Evolutionary conservation across 495 filamentous ascomycete species (phyloP).

Genomic region (Penicillium ochrochloron): DNA sequence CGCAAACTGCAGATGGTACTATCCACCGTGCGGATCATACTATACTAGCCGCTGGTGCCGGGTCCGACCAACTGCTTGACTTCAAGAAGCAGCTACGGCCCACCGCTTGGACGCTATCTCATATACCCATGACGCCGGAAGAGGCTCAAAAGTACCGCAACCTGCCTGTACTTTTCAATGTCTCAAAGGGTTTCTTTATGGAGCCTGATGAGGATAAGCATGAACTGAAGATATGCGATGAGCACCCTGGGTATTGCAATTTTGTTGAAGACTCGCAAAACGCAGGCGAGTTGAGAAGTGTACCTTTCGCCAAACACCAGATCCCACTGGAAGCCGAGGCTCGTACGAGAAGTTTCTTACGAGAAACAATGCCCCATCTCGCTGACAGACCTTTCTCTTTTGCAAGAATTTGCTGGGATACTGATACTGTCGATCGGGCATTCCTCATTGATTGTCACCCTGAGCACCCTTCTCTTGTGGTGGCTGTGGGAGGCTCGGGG

Average conservation of each 20-base stretch:
- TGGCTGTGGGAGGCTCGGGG: slow-evolving; percentile 56
- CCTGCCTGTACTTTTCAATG: slow-evolving; percentile 57
- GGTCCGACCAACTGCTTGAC: slow-evolving; percentile 51
- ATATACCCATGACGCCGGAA: slow-evolving; percentile 52
- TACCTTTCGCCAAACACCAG: slow-evolving; percentile 54
- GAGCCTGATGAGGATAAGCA: slow-evolving; percentile 55
- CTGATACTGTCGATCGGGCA: slow-evolving; percentile 56
- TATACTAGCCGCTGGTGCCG: slow-evolving; percentile 55
- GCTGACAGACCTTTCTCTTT: slow-evolving; percentile 50
- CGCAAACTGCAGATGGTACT: slow-evolving; percentile 40
- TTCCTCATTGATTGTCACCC: slow-evolving; percentile 54
- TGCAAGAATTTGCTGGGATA: slow-evolving; percentile 59
- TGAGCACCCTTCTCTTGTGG: slow-evolving; percentile 42
- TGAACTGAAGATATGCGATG: slow-evolving; percentile 61
- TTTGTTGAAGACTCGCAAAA: slow-evolving; percentile 31
- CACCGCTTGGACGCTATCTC: slow-evolving; percentile 57
- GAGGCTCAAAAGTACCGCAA: slow-evolving; percentile 48
- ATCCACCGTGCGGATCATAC: slow-evolving; percentile 42
- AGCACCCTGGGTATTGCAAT: slow-evolving; percentile 61
- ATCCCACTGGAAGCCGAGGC: slow-evolving; percentile 52
- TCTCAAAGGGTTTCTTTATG: slow-evolving; percentile 60
- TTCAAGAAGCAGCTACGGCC: slow-evolving; percentile 58
- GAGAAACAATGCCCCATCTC: slow-evolving; percentile 57
- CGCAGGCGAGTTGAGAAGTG: slow-evolving; percentile 33
- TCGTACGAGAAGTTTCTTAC: slow-evolving; percentile 47